Evolutionary conservation across 257 asterid genomes (phyloP).

Genomic region (Phtheirospermum japonicum): DNA sequence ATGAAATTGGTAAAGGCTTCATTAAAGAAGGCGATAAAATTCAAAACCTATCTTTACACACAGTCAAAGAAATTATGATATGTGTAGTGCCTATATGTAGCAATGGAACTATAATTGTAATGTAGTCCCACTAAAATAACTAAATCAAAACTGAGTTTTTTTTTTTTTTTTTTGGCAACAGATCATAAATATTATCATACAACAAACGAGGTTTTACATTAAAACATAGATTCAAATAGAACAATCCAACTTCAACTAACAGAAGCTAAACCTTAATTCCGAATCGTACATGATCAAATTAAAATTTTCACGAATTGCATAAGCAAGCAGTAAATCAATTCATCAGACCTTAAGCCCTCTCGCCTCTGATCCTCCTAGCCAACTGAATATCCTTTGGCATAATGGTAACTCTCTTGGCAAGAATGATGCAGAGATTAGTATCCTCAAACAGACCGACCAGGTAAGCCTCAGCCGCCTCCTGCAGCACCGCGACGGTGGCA

Average conservation of each 20-base stretch:
- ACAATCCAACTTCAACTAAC: background rate
- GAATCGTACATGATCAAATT: background rate
- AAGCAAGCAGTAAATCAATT: background rate
- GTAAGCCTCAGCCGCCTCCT: slow-evolving; percentile 41
- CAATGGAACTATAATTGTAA: too few relatives aligned
- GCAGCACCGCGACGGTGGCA: slow-evolving; percentile 38
- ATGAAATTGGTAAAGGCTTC: too few relatives aligned
- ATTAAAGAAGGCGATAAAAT: too few relatives aligned
- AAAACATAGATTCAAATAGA: background rate
- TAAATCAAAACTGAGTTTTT: too few relatives aligned
- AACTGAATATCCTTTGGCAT: slow-evolving; percentile 40
- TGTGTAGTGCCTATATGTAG: too few relatives aligned
- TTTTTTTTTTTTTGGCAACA: too few relatives aligned
- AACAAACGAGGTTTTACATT: too few relatives aligned
- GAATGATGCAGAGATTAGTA: slow-evolving; percentile 35
- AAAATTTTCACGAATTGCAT: background rate
- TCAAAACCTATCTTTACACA: too few relatives aligned
- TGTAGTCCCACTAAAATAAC: too few relatives aligned
- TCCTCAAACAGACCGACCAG: slow-evolving; percentile 38
- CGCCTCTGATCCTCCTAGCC: slow-evolving; percentile 40
- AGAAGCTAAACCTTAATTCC: slow-evolving; percentile 2
- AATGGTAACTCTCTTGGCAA: slow-evolving; percentile 38
- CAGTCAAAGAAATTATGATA: too few relatives aligned
- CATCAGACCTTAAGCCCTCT: slow-evolving; percentile 28
- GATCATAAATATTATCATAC: background rate